These are phyloP conservation scores for Colletotrichum godetiae DNA, from an alignment of 2,329 filamentous ascomycete species.

Conservation along the genomic window DNA sequence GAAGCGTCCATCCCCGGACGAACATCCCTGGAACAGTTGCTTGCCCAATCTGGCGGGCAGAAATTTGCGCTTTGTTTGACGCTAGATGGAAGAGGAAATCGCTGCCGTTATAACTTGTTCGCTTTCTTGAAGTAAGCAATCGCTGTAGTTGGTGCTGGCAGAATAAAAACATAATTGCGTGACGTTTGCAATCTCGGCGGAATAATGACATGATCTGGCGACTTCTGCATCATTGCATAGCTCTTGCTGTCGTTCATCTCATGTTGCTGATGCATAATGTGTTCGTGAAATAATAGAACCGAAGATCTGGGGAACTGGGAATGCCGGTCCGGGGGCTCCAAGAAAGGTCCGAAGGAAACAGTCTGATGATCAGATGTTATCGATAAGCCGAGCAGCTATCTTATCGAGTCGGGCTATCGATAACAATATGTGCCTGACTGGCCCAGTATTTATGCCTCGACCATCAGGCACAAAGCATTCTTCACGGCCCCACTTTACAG, in stretches of 20 bases:
- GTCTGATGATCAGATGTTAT: no score
- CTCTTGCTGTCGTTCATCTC: slow-evolving; percentile 17
- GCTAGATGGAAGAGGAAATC: slow-evolving; percentile 17
- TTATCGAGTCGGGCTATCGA: no score
- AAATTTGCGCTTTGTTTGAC: slow-evolving; percentile 14
- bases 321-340: neutral
- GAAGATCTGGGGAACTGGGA: neutral
- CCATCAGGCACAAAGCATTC: neutral
- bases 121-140: neutral
- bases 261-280: neutral
- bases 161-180: neutral
- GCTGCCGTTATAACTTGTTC: neutral
- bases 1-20: neutral
- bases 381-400: no score
- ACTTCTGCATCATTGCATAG: neutral
- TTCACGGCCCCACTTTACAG: slow-evolving; percentile 9
- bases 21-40: neutral
- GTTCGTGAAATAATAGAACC: neutral
- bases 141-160: neutral
- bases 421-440: neutral
- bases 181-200: neutral
- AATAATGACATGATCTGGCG: neutral
- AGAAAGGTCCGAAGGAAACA: neutral
- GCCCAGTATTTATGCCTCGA: neutral
- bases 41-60: slow-evolving; percentile 14